Evolutionary conservation across 352 stramenopile genomes (phyloP).

Genomic region (Pythium plurisporium): DNA sequence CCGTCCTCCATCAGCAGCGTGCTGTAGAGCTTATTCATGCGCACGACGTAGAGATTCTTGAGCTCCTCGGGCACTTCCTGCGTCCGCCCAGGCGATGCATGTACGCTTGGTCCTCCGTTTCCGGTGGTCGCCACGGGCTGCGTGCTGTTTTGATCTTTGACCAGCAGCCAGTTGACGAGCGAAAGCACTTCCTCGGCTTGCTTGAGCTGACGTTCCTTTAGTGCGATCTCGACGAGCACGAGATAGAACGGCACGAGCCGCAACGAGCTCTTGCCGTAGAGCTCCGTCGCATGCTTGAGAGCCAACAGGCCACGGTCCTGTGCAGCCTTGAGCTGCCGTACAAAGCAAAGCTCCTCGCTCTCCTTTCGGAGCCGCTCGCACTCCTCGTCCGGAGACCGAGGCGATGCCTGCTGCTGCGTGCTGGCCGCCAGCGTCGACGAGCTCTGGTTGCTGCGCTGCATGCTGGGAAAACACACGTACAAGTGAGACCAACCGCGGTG

Average conservation of each 20-base stretch:
- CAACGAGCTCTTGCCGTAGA: conserved; percentile 50
- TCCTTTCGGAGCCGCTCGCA: conserved; percentile 55
- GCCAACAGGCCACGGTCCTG: conserved; percentile 39
- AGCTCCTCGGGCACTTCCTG: conserved; percentile 40
- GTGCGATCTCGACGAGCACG: conserved; percentile 53
- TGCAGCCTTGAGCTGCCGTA: conserved; percentile 36
- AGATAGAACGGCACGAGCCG: conserved; percentile 64
- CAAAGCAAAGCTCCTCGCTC: conserved; percentile 55
- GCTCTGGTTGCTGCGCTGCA: conserved; percentile 1
- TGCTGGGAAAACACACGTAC: neutral
- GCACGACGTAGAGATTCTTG: conserved; percentile 56
- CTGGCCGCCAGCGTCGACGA: neutral
- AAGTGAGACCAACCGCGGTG: conserved; percentile 3
- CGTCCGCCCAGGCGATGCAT: too few species aligned
- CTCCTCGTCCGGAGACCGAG: conserved; percentile 12
- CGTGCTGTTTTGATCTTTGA: conserved; percentile 42
- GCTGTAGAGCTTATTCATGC: conserved; percentile 75
- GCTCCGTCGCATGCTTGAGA: conserved; percentile 41
- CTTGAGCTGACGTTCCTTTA: conserved; percentile 57
- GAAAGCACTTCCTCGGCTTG: conserved; percentile 62
- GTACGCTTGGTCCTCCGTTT: too few species aligned
- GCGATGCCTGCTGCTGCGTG: neutral
- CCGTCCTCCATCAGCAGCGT: conserved; percentile 51
- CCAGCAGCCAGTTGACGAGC: conserved; percentile 67
- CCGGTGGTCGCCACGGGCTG: too few species aligned